Percentiles rank a stretch among this genome's conserved stretches.
Evolutionary conservation across 1,139 yeast genomes (phyloP).

Genomic region (Trichomonascaceae sp.): DNA sequence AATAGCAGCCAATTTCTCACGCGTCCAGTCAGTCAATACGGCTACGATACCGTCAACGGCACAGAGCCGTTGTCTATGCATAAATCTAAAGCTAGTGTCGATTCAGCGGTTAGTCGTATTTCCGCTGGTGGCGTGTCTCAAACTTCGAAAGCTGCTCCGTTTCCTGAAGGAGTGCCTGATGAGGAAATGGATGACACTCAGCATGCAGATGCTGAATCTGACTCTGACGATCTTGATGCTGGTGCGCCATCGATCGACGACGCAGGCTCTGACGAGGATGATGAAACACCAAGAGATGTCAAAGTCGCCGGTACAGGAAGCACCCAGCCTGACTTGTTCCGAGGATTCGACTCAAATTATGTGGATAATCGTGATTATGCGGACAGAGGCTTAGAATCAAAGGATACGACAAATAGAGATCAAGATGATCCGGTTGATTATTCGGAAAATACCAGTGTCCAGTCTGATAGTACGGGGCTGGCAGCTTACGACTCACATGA

Average conservation of each 20-base stretch:
- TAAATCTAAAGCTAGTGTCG: slow-evolving; percentile 13
- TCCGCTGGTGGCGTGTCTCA: slow-evolving; percentile 8
- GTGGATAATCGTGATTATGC: neutral
- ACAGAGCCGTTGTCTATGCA: slow-evolving; percentile 22
- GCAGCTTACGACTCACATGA: neutral
- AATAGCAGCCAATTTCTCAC: slow-evolving; percentile 27
- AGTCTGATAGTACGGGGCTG: neutral
- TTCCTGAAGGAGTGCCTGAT: neutral
- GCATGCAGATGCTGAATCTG: neutral
- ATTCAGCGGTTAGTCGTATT: slow-evolving; percentile 2
- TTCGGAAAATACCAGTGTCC: neutral
- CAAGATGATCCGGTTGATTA: neutral
- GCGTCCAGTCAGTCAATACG: slow-evolving; percentile 28
- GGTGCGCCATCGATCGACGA: neutral
- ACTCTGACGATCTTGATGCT: neutral
- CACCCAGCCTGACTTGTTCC: neutral
- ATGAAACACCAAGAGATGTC: neutral
- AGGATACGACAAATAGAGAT: neutral
- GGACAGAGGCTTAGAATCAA: neutral
- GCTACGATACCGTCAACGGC: slow-evolving; percentile 13
- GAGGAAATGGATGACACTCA: neutral
- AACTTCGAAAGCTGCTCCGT: neutral
- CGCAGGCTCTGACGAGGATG: neutral
- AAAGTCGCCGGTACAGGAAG: neutral
- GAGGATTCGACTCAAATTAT: neutral